phyloP scores from a whole-genome alignment of 208 protist genomes.

The Acanthamoeba royreba region DNA sequence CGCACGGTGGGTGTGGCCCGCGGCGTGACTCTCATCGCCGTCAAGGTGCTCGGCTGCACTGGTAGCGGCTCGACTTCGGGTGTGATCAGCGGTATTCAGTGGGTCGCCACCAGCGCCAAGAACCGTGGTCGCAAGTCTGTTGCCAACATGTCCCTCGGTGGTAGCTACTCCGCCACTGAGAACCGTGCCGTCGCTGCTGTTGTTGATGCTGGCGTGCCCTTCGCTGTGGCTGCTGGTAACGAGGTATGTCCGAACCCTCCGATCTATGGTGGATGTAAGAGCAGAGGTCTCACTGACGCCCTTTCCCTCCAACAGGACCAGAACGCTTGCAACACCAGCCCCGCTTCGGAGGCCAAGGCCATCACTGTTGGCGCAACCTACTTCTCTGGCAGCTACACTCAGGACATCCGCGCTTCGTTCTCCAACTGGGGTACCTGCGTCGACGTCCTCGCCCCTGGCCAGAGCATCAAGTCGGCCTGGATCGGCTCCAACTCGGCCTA shows the following conservation, averaged over 20 bases:
- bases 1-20: neutral
- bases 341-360: conserved; percentile 29
- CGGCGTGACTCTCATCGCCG: conserved; percentile 19
- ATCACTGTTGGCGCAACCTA: conserved; percentile 50
- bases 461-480: conserved; percentile 39
- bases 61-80: conserved; percentile 21
- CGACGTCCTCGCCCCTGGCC: conserved; percentile 35
- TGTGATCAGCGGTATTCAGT: conserved; percentile 52
- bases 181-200: conserved; percentile 34
- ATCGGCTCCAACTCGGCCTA: conserved; percentile 12
- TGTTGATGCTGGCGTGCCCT: conserved; percentile 32
- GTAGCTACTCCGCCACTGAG: neutral
- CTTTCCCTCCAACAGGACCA: neutral
- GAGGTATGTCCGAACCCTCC: neutral
- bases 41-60: conserved; percentile 50
- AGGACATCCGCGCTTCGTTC: conserved; percentile 19
- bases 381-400: neutral
- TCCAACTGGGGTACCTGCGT: conserved; percentile 52
- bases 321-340: conserved; percentile 47
- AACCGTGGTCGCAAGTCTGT: neutral
- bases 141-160: conserved; percentile 57
- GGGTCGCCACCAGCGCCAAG: neutral
- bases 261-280: neutral
- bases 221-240: conserved; percentile 55
- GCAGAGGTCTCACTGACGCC: neutral